Base-by-base conservation (phyloP, 2,329 filamentous ascomycete genomes). In the Colletotrichum ledebouriae region DNA sequence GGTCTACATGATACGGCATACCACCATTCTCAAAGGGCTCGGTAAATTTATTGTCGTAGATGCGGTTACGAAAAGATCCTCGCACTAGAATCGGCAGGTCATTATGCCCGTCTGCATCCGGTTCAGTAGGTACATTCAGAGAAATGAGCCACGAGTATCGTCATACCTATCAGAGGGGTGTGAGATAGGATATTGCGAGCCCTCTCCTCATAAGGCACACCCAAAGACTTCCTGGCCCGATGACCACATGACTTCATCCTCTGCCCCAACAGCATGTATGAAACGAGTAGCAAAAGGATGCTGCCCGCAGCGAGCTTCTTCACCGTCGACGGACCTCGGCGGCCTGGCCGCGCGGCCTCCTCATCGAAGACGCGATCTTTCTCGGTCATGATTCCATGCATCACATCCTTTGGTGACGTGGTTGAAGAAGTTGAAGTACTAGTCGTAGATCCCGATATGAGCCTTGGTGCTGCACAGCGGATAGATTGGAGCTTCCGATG, bases 31-130 rank as follows among this genome's bases (percentile, higher is more conserved):
- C 86, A 75, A 97, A 97, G 6, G 87, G 85, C 42, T 89, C 80
- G n/a, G 86, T 90, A 80, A 97, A 98, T 56, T 90, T 87, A 12
- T 86, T 79, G 70, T 85, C 82, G 76, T 97, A 91, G 73, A 98
- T 94, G 70, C 92, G 89, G 76, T 97, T 97, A 44, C 89, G 82
- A 74, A 90, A 95, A 4, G 81, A 44, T 6, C 73, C 79, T 42
- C 94, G 88, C 59, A 98, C 83, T 33, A 91, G 78, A 44, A 96
- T 90, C 22, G 95, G 87, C 56, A 98, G 85, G 77, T 98, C 95
- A 80, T 97, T 92, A 77, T 98, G 94, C 1, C 94, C 94, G 78
- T 98, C 94, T 94, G 71, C 2, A 10, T 42, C 25, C 47, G 46
- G 39, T 52, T 29, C 6, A 29, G 34, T 55, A 33, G 59, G 17